Base-by-base conservation (phyloP, 441 rosid species). In the Gossypium davidsonii region DNA sequence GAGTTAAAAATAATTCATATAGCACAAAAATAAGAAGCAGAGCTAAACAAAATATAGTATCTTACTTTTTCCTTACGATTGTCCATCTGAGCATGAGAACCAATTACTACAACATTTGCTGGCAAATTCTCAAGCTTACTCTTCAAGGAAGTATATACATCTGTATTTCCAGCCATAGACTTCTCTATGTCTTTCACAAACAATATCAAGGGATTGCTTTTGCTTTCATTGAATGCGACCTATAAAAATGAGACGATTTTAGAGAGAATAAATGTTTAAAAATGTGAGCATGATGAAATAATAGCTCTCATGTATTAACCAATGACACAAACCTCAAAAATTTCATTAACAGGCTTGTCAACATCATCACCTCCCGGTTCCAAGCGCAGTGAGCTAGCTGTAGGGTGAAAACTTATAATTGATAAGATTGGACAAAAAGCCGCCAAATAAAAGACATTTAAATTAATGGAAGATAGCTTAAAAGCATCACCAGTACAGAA, bases 121-220 rank as follows among this genome's bases (percentile, higher is more conserved):
- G 98, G 93, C 70, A 93, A 75, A 81, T 80, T 89, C 79, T 93
- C 98, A 58, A 96, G 83, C 86, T 93, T 93, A 79, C 85, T 82
- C 83, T 84, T 91, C 57, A 96, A 78, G 71, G 86, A 84, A 57
- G 84, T 74, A 73, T 84, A 84, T 20, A 87, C 93, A 79, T 96
- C 99, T 77, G 83, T 88, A 77, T 87, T 93, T 57, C 96, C 96
- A 76, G 76, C 91, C 52, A 92, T 68, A 42, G 97, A 89, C 81
- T 96, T 96, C 83, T 96, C 98, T 74, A 93, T 83, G 69, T 96
- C 99, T 88, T 96, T 96, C 74, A 96, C 74, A 56, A 96, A 91
- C 80, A 96, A 77, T 76, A 96, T 88, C 53, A 96, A 79, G 15
- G 99, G 91, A 49, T 81, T 79, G 73, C 75, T 82, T 85, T 89